Conservation (phyloP, 208 protist genomes). For the Leishmania guyanensis region DNA sequence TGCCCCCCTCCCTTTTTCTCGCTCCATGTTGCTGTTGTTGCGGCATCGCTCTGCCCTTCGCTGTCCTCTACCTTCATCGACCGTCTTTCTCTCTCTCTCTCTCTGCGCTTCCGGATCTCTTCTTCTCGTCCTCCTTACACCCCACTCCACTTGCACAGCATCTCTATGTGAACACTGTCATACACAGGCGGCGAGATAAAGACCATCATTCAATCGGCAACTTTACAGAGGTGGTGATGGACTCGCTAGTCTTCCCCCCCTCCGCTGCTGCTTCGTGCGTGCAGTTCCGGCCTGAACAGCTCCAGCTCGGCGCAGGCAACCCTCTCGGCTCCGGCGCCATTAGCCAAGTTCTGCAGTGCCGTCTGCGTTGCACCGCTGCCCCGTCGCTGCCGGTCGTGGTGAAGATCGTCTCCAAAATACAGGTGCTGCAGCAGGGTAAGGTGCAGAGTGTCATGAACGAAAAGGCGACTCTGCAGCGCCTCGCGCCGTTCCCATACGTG, state of each 20-base stretch:
- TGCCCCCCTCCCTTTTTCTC: neutral
- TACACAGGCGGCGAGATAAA: neutral
- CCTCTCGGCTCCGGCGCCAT: conserved; percentile 87
- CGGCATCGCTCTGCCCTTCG: neutral
- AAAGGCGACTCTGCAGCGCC: conserved; percentile 66
- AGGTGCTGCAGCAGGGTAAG: conserved; percentile 87
- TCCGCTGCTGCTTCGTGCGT: conserved; percentile 16
- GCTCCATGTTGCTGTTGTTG: neutral
- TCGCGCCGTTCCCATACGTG: conserved; percentile 81
- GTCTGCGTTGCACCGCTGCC: conserved; percentile 26
- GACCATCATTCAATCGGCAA: neutral
- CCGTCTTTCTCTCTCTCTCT: neutral
- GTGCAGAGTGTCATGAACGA: conserved; percentile 83
- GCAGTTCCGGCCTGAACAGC: conserved; percentile 63
- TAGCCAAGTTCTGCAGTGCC: conserved; percentile 70
- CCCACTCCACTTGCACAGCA: neutral
- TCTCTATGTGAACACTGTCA: neutral
- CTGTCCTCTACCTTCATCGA: neutral
- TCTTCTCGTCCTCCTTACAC: neutral
- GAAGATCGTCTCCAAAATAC: conserved; percentile 90
- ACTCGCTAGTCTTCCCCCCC: neutral
- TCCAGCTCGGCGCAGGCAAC: conserved; percentile 51
- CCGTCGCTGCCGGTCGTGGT: conserved; percentile 63
- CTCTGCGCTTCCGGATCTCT: neutral
- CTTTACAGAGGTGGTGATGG: conserved; percentile 3